Base-by-base conservation (phyloP, 2,329 filamentous ascomycete species). In the Ramularia collo-cygni region DNA sequence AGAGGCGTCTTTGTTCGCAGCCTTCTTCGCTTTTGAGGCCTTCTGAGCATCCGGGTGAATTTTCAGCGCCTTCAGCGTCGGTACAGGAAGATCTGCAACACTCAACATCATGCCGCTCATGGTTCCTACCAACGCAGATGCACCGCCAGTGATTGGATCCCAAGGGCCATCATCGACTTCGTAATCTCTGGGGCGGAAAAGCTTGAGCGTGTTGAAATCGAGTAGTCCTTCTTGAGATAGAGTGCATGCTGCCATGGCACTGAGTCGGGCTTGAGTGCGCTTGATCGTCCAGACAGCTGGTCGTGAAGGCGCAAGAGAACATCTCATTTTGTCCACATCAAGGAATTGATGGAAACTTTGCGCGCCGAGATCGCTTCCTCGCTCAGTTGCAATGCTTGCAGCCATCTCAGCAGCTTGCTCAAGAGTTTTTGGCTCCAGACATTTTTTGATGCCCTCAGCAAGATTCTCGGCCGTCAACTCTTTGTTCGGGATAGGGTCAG, bases 71-170 rank as follows among this genome's bases (percentile, higher is more conserved):
- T 69, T 70, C 32, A 75, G 56, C 3, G 78, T 69, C 32, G 77
- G 72, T 12, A 71, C 66, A 0, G 77, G 77, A 31, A 81, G 69
- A 55, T 94, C 87, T 1, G 85, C 85, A 28, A 94, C 72, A 1
- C 86, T 85, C 75, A 93, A 83, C 54, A 85, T 77, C 42, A 95
- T 81, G 28, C 76, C 83, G 17, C 83, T 80, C 33, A 92, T 70
- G n/a, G 89, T 90, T 4, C 84, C 83, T n/a, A 94, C 68, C 1
- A 95, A 64, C 0, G 88, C 85, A 31, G 79, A 77, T 0, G 86
- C 80, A 12, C 79, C 84, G 14, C 85, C 86, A 10, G 83, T 80
- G 16, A 93, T 76, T 0, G 87, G 86, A 49, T 92, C 87, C 54
- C 76, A 79, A 0, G 86, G 87, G 31, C 88, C 83, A 21, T 83